Evolutionary conservation across 2,329 filamentous ascomycete genomes (phyloP).

Genomic region (Helminthosporium solani): DNA sequence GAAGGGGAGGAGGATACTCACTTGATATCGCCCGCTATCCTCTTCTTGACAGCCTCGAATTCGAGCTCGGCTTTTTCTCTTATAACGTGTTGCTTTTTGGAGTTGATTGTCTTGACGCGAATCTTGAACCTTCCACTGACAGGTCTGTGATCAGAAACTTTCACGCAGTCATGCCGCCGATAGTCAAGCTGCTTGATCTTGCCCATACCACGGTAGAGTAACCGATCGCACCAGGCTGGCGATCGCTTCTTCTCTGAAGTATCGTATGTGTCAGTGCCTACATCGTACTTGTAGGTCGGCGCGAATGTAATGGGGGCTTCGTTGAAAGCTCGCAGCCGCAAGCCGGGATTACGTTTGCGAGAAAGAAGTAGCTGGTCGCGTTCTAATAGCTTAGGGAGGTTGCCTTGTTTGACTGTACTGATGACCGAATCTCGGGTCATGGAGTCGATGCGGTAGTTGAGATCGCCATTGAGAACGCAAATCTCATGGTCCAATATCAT

Average conservation of each 20-base stretch:
- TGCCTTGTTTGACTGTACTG: constrained; percentile 75
- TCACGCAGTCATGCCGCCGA: constrained; percentile 75
- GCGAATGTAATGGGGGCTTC: constrained; percentile 89
- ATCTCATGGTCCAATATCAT: constrained; percentile 97
- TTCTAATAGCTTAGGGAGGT: constrained; percentile 82
- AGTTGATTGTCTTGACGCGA: constrained; percentile 77
- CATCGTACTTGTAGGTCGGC: constrained; percentile 98
- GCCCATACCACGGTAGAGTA: constrained; percentile 81
- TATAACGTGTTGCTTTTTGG: constrained; percentile 62
- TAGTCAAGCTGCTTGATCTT: constrained; percentile 88
- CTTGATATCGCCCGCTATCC: constrained; percentile 73
- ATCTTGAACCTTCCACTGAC: constrained; percentile 84
- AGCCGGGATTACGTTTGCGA: constrained; percentile 83
- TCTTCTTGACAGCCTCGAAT: constrained; percentile 70
- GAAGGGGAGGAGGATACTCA: constrained; percentile 51
- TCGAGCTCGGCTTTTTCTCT: constrained; percentile 74
- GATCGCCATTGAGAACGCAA: constrained; percentile 92
- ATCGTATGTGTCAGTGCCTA: constrained; percentile 91
- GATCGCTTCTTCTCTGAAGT: constrained; percentile 90
- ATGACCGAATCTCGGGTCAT: constrained; percentile 94
- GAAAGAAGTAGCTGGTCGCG: constrained; percentile 91
- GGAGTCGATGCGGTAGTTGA: constrained; percentile 97
- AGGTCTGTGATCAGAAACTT: constrained; percentile 88
- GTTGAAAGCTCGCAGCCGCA: constrained; percentile 84
- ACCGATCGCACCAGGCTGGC: constrained; percentile 93